Conservation (phyloP, 257 asterid species). For the Solanum etuberosum region DNA sequence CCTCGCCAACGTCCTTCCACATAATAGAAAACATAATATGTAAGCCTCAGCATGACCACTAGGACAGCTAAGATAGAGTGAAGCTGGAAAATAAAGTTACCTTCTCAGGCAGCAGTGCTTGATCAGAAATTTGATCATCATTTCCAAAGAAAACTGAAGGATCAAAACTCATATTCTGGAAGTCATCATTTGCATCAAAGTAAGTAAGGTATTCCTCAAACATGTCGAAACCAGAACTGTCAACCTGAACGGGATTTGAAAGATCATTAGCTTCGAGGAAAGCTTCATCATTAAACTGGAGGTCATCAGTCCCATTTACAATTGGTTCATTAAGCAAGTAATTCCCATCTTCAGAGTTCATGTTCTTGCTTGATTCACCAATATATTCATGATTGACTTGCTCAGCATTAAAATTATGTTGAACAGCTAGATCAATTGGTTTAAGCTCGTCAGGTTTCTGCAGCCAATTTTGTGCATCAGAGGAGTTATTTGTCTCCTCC, state of each 20-base stretch:
- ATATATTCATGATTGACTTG: constrained; percentile 67
- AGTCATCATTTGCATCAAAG: constrained; percentile 45
- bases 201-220: constrained; percentile 57
- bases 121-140: constrained; percentile 24
- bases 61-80: not conserved
- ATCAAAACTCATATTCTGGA: constrained; percentile 29
- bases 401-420: constrained; percentile 18
- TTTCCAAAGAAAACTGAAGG: constrained; percentile 27
- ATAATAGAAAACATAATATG: not conserved
- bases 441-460: constrained; percentile 28
- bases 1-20: constrained; percentile 34
- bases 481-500: constrained; percentile 37
- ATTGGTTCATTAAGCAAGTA: constrained; percentile 57
- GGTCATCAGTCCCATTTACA: constrained; percentile 28
- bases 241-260: constrained; percentile 31
- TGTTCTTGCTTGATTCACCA: constrained; percentile 57
- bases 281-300: constrained; percentile 42
- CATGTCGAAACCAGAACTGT: constrained; percentile 35
- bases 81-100: constrained; percentile 16
- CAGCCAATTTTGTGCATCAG: not conserved
- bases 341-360: constrained; percentile 30
- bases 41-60: not conserved
- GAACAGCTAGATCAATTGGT: constrained; percentile 28
- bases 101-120: constrained; percentile 18
- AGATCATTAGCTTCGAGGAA: constrained; percentile 71